Conservation (phyloP, 2,329 filamentous ascomycete species). For the Leptographium lundbergii region DNA sequence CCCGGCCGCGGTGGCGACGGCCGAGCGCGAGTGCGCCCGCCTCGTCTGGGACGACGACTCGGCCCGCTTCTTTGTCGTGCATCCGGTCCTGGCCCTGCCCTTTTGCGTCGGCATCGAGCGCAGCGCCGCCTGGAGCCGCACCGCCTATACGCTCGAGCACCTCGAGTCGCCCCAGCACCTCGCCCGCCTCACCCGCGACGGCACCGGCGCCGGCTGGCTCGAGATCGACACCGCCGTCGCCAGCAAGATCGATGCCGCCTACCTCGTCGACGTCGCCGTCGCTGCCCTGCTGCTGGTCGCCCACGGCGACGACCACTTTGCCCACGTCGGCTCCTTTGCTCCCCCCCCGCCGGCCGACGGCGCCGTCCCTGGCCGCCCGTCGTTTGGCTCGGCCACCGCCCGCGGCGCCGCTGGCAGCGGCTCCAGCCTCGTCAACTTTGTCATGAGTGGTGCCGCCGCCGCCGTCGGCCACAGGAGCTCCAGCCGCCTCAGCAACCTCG, state of each 20-base stretch:
- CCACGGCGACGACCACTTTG: constrained; percentile 40
- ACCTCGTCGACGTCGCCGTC: constrained; percentile 49
- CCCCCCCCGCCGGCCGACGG: constrained; percentile 22
- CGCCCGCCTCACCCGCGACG: constrained; percentile 47
- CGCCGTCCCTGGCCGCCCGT: constrained; percentile 6
- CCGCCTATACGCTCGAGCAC: constrained; percentile 54
- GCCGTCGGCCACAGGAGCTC: constrained; percentile 14
- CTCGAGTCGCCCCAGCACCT: constrained; percentile 48
- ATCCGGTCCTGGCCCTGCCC: constrained; percentile 49
- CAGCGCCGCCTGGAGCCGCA: constrained; percentile 44
- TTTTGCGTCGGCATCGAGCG: constrained; percentile 49
- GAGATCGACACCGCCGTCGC: constrained; percentile 51
- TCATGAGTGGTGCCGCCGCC: constrained; percentile 6
- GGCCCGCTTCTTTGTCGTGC: constrained; percentile 46
- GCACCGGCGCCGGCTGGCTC: constrained; percentile 44
- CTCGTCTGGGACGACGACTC: constrained; percentile 60
- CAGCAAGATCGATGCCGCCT: constrained; percentile 45
- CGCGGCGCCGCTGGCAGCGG: not conserved
- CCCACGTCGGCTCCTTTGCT: constrained; percentile 40
- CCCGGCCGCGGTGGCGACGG: constrained; percentile 44
- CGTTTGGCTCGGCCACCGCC: not conserved
- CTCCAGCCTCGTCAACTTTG: constrained; percentile 12
- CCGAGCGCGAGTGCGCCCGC: constrained; percentile 55
- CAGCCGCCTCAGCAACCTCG: constrained; percentile 17
- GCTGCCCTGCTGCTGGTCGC: constrained; percentile 48